phyloP scores from a whole-genome alignment of 306 rosid species.

The Mimosa bimucronata region DNA sequence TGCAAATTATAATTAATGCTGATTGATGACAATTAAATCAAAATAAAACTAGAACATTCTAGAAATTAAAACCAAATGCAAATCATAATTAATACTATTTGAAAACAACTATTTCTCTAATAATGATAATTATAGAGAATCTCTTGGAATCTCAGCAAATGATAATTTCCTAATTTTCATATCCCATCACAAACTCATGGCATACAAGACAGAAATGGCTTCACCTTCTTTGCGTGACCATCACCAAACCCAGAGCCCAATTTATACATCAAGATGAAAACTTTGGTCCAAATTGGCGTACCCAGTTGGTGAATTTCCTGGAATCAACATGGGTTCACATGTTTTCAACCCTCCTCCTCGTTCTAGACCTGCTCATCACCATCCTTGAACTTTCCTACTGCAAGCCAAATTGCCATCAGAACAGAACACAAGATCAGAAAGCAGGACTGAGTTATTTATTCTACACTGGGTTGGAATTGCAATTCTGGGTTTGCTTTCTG shows the following conservation, averaged over 20 bases:
- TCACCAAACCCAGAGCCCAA: neutral
- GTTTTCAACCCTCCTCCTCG: slow-evolving; percentile 49
- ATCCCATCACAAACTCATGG: slow-evolving; percentile 54
- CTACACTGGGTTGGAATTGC: slow-evolving; percentile 69
- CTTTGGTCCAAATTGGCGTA: slow-evolving; percentile 59
- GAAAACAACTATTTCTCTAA: too few relatives aligned
- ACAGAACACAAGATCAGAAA: slow-evolving; percentile 3
- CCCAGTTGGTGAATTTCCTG: slow-evolving; percentile 48
- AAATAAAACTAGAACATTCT: too few relatives aligned
- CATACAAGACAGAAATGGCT: slow-evolving; percentile 57
- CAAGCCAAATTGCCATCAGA: slow-evolving; percentile 15
- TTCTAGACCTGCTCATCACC: slow-evolving; percentile 66
- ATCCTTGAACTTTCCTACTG: slow-evolving; percentile 71
- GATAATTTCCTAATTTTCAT: slow-evolving; percentile 42
- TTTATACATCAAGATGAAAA: slow-evolving; percentile 27
- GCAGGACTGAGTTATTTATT: slow-evolving; percentile 12
- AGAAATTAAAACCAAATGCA: too few relatives aligned
- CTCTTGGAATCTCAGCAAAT: too few relatives aligned
- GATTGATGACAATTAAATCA: too few relatives aligned
- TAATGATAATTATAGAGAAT: too few relatives aligned
- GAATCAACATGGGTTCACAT: slow-evolving; percentile 59
- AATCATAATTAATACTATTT: too few relatives aligned
- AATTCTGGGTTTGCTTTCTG: slow-evolving; percentile 57
- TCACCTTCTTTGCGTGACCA: slow-evolving; percentile 23
- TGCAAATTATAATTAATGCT: too few relatives aligned